Evolutionary conservation across 164 flowering plant genomes (phyloP).

Genomic region (Magnolia officinalis): DNA sequence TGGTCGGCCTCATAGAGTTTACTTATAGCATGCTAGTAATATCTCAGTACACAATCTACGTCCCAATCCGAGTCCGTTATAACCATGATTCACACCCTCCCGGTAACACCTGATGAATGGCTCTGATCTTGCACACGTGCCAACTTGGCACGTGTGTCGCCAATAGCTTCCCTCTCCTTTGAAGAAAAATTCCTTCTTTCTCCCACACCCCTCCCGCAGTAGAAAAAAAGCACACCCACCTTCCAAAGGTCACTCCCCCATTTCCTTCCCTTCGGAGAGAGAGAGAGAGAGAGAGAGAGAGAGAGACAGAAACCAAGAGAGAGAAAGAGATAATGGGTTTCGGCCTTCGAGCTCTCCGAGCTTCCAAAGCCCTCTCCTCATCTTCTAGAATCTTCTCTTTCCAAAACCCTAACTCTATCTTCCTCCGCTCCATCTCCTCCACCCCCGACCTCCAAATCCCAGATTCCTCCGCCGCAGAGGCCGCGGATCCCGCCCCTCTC

Average conservation of each 20-base stretch:
- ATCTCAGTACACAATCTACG: no score
- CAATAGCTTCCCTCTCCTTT: not conserved
- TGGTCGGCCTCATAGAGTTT: no score
- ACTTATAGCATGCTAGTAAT: no score
- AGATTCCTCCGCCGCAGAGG: conserved; percentile 46
- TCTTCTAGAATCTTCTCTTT: conserved; percentile 17
- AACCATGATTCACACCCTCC: no score
- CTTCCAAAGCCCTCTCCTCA: conserved; percentile 21
- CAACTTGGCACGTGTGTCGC: not conserved
- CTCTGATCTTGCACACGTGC: not conserved
- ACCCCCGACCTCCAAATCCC: conserved; percentile 72
- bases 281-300: conserved; percentile 14
- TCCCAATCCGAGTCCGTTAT: no score
- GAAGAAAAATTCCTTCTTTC: no score
- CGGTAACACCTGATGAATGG: no score
- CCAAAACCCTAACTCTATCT: conserved; percentile 17
- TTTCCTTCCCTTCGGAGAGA: not conserved
- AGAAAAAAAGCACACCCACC: not conserved
- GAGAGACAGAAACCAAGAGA: conserved; percentile 10
- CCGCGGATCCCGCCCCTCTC: conserved; percentile 30
- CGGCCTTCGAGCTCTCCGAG: conserved; percentile 56
- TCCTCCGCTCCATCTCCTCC: conserved; percentile 45
- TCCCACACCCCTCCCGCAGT: no score
- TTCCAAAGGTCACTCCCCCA: not conserved
- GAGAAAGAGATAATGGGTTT: conserved; percentile 47